Evolutionary conservation across 140 eudicot genomes (phyloP).

Genomic region (Senecio squalidus): DNA sequence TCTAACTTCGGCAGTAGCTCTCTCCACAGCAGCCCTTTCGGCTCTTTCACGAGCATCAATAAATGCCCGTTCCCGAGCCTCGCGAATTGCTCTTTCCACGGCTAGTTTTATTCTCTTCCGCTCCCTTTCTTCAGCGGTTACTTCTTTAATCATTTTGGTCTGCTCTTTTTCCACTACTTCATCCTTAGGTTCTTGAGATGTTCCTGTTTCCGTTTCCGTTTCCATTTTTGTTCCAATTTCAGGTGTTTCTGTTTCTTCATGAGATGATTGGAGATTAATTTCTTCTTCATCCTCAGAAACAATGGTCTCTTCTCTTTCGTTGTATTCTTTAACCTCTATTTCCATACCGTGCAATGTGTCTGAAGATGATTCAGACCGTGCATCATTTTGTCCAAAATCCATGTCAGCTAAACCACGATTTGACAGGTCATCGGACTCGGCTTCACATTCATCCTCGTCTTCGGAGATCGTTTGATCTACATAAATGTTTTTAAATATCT

Average conservation of each 20-base stretch:
- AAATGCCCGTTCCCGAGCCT: conserved; percentile 95
- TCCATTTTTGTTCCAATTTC: conserved; percentile 25
- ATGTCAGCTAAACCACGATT: conserved; percentile 17
- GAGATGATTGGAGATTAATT: conserved; percentile 16
- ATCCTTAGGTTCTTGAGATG: conserved; percentile 26
- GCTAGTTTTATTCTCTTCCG: conserved; percentile 68
- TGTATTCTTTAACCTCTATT: conserved; percentile 25
- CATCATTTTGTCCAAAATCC: conserved; percentile 31
- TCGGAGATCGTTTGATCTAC: conserved; percentile 27
- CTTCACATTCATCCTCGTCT: conserved; percentile 22
- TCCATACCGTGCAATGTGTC: conserved; percentile 32
- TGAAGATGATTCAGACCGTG: conserved; percentile 29
- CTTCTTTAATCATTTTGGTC: conserved; percentile 34
- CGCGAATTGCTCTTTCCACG: conserved; percentile 93
- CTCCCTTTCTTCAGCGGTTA: conserved; percentile 46
- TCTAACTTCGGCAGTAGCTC: conserved; percentile 63
- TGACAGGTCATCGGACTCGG: conserved; percentile 22
- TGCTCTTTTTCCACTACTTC: conserved; percentile 30
- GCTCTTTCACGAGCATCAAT: conserved; percentile 76
- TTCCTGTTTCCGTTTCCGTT: conserved; percentile 32
- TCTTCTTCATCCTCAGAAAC: conserved; percentile 18
- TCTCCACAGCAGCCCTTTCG: conserved; percentile 74
- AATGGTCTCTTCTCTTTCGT: conserved; percentile 21
- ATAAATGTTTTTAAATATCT: conserved; percentile 16
- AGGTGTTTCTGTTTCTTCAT: conserved; percentile 23